These are phyloP conservation scores for Saccharomycopsis capsularis DNA, from an alignment of 805 yeast genomes.

Conservation along the genomic window DNA sequence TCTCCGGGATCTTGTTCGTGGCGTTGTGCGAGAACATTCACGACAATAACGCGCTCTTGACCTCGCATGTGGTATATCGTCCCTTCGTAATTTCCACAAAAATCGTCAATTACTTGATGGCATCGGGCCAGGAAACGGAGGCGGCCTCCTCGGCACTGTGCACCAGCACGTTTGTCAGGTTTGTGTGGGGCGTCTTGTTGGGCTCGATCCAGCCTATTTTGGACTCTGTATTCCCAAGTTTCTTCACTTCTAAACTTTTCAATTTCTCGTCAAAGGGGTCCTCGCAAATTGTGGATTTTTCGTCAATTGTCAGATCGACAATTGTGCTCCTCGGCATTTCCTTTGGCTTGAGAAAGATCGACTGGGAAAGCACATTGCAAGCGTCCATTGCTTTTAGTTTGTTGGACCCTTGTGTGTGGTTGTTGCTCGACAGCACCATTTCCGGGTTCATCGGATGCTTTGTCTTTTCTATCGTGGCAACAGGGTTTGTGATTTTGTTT, in stretches of 20 bases:
- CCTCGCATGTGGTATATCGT: slow-evolving; percentile 10
- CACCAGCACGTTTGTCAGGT: slow-evolving; percentile 4
- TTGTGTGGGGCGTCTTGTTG: slow-evolving; percentile 14
- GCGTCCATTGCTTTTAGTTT: slow-evolving; percentile 58
- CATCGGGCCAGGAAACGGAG: background rate
- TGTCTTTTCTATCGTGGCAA: slow-evolving; percentile 24
- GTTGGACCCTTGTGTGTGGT: slow-evolving; percentile 61
- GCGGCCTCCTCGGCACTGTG: background rate
- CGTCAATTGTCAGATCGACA: slow-evolving; percentile 31
- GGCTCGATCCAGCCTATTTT: slow-evolving; percentile 18
- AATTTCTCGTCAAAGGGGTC: slow-evolving; percentile 5
- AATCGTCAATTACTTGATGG: background rate
- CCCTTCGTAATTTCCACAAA: slow-evolving; percentile 11
- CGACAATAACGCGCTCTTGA: slow-evolving; percentile 11
- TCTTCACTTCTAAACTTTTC: slow-evolving; percentile 8
- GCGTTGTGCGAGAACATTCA: slow-evolving; percentile 14
- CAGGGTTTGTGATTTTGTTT: slow-evolving; percentile 22
- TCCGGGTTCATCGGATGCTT: slow-evolving; percentile 41
- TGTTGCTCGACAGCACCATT: slow-evolving; percentile 52
- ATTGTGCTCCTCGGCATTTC: slow-evolving; percentile 66
- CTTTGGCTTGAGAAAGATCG: slow-evolving; percentile 60
- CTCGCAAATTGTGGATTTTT: slow-evolving; percentile 3
- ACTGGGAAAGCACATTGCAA: slow-evolving; percentile 62
- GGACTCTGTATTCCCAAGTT: slow-evolving; percentile 12
- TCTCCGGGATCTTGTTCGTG: slow-evolving; percentile 16